Conservation (phyloP, 2,329 filamentous ascomycete species). For the Elsinoe fawcettii region DNA sequence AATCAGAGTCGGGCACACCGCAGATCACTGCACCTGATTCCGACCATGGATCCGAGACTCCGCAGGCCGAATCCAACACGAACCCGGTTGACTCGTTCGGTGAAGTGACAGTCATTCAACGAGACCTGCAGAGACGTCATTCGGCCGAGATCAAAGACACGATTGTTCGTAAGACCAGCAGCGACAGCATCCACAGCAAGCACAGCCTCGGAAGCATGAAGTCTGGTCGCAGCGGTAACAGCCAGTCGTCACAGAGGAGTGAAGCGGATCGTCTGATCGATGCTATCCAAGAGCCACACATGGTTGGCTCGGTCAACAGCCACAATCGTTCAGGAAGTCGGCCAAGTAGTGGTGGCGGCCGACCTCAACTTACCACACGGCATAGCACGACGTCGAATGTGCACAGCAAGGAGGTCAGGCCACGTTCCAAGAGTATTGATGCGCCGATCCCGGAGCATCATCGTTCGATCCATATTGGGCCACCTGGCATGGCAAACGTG, state of each 20-base stretch:
- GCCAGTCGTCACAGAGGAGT: slow-evolving; percentile 31
- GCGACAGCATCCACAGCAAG: slow-evolving; percentile 35
- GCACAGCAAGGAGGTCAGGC: neutral
- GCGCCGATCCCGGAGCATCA: slow-evolving; percentile 22
- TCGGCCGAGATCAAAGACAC: slow-evolving; percentile 16
- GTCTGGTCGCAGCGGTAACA: slow-evolving; percentile 30
- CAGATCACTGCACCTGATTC: slow-evolving; percentile 18
- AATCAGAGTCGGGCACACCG: slow-evolving; percentile 24
- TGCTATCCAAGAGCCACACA: slow-evolving; percentile 56
- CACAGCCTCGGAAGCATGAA: slow-evolving; percentile 42
- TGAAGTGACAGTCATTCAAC: slow-evolving; percentile 57
- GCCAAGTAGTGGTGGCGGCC: slow-evolving; percentile 16
- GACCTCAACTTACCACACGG: slow-evolving; percentile 25
- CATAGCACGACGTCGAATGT: slow-evolving; percentile 21
- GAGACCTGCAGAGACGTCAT: slow-evolving; percentile 28
- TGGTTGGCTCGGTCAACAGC: slow-evolving; percentile 20
- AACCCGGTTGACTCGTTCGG: slow-evolving; percentile 27
- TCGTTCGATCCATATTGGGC: slow-evolving; percentile 37
- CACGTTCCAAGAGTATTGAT: slow-evolving; percentile 21
- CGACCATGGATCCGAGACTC: slow-evolving; percentile 22
- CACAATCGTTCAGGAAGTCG: slow-evolving; percentile 21
- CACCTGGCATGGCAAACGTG: slow-evolving; percentile 34
- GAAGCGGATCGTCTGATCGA: slow-evolving; percentile 66
- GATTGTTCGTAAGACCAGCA: slow-evolving; percentile 31
- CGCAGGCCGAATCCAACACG: slow-evolving; percentile 18